A percentile compares a stretch with the other conserved stretches of the same genome.
Conservation (phyloP, 2,329 filamentous ascomycete species). For the Xylariaceae sp. region DNA sequence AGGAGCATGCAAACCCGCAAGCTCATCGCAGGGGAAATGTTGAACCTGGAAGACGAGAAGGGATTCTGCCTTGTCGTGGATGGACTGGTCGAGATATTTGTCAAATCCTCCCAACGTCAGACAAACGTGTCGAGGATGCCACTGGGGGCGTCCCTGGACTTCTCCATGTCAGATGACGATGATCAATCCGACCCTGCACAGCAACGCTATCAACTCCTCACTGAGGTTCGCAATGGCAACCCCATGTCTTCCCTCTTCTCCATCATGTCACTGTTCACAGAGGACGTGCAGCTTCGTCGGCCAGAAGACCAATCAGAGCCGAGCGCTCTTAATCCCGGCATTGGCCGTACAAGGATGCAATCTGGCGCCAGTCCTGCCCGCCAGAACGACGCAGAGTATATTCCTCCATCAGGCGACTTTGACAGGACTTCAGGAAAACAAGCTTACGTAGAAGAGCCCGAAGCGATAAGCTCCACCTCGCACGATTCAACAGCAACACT, state of each 20-base stretch:
- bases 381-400: conserved; percentile 9
- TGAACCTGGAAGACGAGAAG: conserved; percentile 94
- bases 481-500: conserved; percentile 29
- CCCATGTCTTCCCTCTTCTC: conserved; percentile 99
- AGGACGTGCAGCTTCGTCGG: conserved; percentile 75
- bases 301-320: conserved; percentile 47
- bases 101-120: conserved; percentile 64
- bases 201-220: conserved; percentile 88
- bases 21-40: conserved; percentile 88
- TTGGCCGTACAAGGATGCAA: conserved; percentile 21
- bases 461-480: conserved; percentile 16
- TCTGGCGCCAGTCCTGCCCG: conserved; percentile 11
- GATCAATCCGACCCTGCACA: conserved; percentile 51
- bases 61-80: conserved; percentile 97
- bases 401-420: conserved; percentile 11
- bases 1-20: conserved; percentile 97
- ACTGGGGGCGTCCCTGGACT: conserved; percentile 35
- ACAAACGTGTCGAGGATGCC: conserved; percentile 26
- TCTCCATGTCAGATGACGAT: conserved; percentile 63
- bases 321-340: conserved; percentile 19
- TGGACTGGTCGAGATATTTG: conserved; percentile 93
- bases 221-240: conserved; percentile 94
- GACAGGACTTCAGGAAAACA: conserved; percentile 18
- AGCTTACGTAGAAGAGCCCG: conserved; percentile 19
- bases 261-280: conserved; percentile 92